A percentile compares a stretch with the other conserved stretches of the same genome.
Conservation (phyloP, 257 asterid genomes). For the Salvia rosmarinus region DNA sequence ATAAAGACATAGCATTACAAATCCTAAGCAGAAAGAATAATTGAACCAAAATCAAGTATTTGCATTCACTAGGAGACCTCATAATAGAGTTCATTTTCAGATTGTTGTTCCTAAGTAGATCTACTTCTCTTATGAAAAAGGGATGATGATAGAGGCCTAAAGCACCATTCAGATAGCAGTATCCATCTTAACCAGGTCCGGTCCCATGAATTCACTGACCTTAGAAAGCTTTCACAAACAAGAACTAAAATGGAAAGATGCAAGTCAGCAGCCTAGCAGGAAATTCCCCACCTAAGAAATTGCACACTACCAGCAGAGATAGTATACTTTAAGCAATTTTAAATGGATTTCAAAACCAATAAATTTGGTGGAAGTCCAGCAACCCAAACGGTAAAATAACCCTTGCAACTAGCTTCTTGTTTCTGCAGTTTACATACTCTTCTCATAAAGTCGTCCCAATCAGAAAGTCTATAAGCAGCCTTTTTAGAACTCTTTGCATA, state of each 20-base stretch:
- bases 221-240: neutral
- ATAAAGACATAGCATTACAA: constrained; percentile 4
- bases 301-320: neutral
- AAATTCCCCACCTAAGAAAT: constrained; percentile 5
- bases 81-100: constrained; percentile 10
- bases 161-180: constrained; percentile 7
- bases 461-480: no score
- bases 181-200: constrained; percentile 4
- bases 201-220: neutral
- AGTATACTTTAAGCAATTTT: neutral
- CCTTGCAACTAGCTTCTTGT: neutral
- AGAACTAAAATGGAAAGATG: neutral
- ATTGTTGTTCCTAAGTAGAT: neutral
- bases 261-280: constrained; percentile 10
- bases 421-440: neutral
- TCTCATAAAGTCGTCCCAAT: neutral
- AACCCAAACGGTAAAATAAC: neutral
- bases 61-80: neutral
- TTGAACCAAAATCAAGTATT: neutral
- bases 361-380: neutral
- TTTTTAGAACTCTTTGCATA: neutral
- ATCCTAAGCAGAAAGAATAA: neutral
- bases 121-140: neutral
- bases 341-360: neutral
- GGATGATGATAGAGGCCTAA: neutral